phyloP scores from a whole-genome alignment of 306 rosid genomes.

The Corylus americana region DNA sequence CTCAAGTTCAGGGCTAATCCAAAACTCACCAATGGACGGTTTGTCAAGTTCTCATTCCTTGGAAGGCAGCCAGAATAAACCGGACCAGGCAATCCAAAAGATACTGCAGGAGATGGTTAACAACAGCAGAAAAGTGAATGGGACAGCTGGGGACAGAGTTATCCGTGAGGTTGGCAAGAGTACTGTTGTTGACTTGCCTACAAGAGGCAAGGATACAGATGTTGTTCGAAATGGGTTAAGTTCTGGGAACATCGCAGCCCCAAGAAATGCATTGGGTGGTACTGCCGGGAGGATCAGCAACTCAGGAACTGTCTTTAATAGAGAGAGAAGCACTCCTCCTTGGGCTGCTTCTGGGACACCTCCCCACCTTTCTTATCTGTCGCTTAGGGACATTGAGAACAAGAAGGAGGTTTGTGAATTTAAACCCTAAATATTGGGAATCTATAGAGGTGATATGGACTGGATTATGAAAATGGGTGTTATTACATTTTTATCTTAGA shows the following conservation, averaged over 20 bases:
- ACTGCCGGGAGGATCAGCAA: slow-evolving; percentile 6
- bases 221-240: background rate
- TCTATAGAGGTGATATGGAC: background rate
- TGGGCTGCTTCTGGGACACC: slow-evolving; percentile 94
- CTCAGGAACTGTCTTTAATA: background rate
- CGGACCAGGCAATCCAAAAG: slow-evolving; percentile 16
- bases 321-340: slow-evolving; percentile 61
- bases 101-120: slow-evolving; percentile 27
- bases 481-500: background rate
- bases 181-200: background rate
- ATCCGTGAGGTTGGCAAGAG: background rate
- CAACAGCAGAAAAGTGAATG: slow-evolving; percentile 8
- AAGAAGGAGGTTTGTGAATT: slow-evolving; percentile 78
- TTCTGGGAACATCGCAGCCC: slow-evolving; percentile 4
- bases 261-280: background rate
- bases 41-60: background rate
- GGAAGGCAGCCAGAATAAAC: background rate
- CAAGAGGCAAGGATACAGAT: background rate
- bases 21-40: slow-evolving; percentile 17
- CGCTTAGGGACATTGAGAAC: slow-evolving; percentile 89
- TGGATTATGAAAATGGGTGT: background rate
- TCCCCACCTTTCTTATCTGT: slow-evolving; percentile 66
- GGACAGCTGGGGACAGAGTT: background rate
- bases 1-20: background rate
- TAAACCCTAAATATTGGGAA: background rate